Evolutionary conservation across 2,329 filamentous ascomycete genomes (phyloP), one percentile per base, ranked within the genome.

Genomic region (Colletotrichum sp.): DNA sequence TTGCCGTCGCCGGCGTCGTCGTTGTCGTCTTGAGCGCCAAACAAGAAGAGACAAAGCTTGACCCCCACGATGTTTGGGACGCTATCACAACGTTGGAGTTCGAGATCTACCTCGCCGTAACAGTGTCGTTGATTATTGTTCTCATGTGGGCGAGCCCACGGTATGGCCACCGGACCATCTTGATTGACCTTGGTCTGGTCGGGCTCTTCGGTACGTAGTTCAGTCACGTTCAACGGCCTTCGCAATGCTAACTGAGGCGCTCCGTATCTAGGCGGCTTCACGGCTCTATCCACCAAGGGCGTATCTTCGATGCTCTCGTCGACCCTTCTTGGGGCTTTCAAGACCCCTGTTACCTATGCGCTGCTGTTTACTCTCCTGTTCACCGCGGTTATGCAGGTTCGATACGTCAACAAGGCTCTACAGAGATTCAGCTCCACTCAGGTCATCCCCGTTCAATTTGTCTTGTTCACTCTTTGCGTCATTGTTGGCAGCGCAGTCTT

Each of bases 371-470:
- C 99, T 65, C 90, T 99, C 30, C 89, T 97, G 21, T 90, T 88
- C 62, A 99, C 96, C 2, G 97, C 97, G 8, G 88, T 99, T 76
- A 96, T 99, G 94, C 97, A 99, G 86, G 96, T 99, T 80, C 96
- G 95, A 82, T 99, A 99, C 83, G 91, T 99, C 83, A 99, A 99
- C 86, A 95, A 90, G 79, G 90, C 91, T 2, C 88, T 99, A 68
- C 96, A 98, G 83, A 93, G 95, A 63, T 99, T 99, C 87, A 95
- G 98, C 84, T 98, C 97, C 8, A 99, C 97, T 0, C 96, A 98
- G 83, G 97, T 99, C 79, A 99, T 99, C 78, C 97, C 97, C 0
- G 97, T 97, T 16, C 97, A 99, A 82, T 99, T 99, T 80, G 97
- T 99, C 66, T 91, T 98, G 78, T 99, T 99, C 84, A 99, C 97